Percentiles rank a stretch among this genome's conserved stretches.
Conservation (phyloP, 306 rosid species). For the Vachellia pachyceras region DNA sequence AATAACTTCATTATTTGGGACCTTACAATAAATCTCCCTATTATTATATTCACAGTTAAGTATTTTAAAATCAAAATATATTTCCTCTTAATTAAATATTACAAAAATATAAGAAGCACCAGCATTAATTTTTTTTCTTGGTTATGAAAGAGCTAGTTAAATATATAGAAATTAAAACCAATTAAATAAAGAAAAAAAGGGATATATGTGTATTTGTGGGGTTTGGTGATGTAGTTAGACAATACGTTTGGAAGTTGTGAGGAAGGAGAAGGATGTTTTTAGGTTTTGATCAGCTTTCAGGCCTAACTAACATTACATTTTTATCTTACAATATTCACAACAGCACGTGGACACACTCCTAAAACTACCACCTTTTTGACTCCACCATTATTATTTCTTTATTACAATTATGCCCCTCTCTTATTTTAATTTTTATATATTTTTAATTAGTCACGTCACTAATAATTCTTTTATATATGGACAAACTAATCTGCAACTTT, state of each 20-base stretch:
- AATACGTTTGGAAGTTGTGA: conserved; percentile 28
- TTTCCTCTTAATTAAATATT: neutral
- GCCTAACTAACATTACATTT: conserved; percentile 57
- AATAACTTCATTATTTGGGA: too few species aligned
- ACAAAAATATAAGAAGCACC: too few species aligned
- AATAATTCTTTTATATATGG: neutral
- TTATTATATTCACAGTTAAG: neutral
- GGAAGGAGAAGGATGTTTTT: conserved; percentile 30
- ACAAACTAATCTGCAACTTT: neutral
- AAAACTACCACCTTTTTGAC: conserved; percentile 35
- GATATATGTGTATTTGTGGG: conserved; percentile 11
- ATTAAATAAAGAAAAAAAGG: too few species aligned
- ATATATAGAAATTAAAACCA: too few species aligned
- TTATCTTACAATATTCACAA: conserved; percentile 46
- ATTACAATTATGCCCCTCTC: neutral
- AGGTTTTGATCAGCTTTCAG: conserved; percentile 59
- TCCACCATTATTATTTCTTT: neutral
- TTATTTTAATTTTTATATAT: neutral
- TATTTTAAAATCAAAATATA: neutral
- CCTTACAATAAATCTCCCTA: too few species aligned
- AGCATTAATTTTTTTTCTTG: too few species aligned
- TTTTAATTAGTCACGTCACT: neutral
- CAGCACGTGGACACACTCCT: conserved; percentile 47
- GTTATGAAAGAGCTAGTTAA: too few species aligned
- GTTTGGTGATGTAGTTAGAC: conserved; percentile 55